Evolutionary conservation across 2,329 filamentous ascomycete genomes (phyloP).

Genomic region (Zymoseptoria brevis): DNA sequence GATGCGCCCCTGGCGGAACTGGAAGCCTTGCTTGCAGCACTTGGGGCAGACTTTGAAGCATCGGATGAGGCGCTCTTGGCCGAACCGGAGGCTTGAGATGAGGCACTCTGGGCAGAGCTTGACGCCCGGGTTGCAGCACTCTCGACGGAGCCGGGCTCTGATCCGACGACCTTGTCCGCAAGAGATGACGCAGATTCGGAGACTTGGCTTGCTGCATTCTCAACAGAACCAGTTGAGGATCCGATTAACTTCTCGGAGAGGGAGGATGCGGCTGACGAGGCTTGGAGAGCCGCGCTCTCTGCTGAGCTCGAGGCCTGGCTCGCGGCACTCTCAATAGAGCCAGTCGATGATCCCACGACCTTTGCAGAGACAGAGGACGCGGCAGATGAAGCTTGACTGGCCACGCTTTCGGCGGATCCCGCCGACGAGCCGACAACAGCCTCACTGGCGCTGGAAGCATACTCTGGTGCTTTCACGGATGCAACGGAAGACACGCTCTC

Average conservation of each 20-base stretch:
- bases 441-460: slow-evolving; percentile 25
- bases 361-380: slow-evolving; percentile 12
- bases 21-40: slow-evolving; percentile 8
- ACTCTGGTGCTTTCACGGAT: slow-evolving; percentile 20
- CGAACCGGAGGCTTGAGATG: not conserved
- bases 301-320: slow-evolving; percentile 40
- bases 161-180: slow-evolving; percentile 11
- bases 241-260: slow-evolving; percentile 14
- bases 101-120: not conserved
- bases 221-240: slow-evolving; percentile 36
- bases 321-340: slow-evolving; percentile 45
- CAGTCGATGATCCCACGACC: slow-evolving; percentile 25
- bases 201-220: slow-evolving; percentile 46
- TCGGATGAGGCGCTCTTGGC: slow-evolving; percentile 10
- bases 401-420: slow-evolving; percentile 45
- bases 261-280: slow-evolving; percentile 30
- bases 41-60: slow-evolving; percentile 6
- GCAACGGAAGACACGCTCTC: slow-evolving; percentile 31
- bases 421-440: slow-evolving; percentile 24
- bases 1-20: slow-evolving; percentile 6
- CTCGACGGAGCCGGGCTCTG: slow-evolving; percentile 39
- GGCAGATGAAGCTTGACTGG: slow-evolving; percentile 41
- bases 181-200: slow-evolving; percentile 27
- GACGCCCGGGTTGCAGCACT: slow-evolving; percentile 48
- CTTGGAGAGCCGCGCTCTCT: slow-evolving; percentile 33